Evolutionary conservation across 306 rosid species (phyloP).

Genomic region (Castanopsis chinensis): DNA sequence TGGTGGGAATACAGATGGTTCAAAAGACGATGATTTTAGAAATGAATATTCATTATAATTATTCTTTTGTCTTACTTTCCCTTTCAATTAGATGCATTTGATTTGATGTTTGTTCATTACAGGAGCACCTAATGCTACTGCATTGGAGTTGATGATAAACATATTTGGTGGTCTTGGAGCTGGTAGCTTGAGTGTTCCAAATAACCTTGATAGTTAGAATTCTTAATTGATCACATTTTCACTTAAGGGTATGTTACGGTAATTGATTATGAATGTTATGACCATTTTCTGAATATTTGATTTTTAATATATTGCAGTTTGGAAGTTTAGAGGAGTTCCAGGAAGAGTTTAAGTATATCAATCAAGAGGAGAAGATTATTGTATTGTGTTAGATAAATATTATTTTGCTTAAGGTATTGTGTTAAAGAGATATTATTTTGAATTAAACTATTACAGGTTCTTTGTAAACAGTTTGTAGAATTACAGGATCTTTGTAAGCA

Average conservation of each 20-base stretch:
- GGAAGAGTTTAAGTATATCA: no score
- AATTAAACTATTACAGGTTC: no score
- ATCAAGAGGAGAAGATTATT: no score
- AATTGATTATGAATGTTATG: no score
- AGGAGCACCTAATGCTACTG: slow-evolving; percentile 44
- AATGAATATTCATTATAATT: neutral
- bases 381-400: no score
- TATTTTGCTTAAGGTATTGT: no score
- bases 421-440: no score
- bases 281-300: neutral
- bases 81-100: neutral
- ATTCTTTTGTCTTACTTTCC: neutral
- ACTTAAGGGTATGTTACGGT: neutral
- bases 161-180: slow-evolving; percentile 66
- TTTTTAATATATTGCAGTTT: no score
- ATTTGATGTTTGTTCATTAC: slow-evolving; percentile 9
- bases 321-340: no score
- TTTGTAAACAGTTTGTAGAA: no score
- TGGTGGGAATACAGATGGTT: slow-evolving; percentile 45
- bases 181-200: slow-evolving; percentile 41
- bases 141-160: slow-evolving; percentile 52
- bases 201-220: slow-evolving; percentile 45
- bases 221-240: neutral
- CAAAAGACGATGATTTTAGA: neutral
- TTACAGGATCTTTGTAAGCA: no score